Evolutionary conservation across 148 eudicot genomes (phyloP), one percentile per base, ranked within the genome.

Genomic region (Spergularia marina): DNA sequence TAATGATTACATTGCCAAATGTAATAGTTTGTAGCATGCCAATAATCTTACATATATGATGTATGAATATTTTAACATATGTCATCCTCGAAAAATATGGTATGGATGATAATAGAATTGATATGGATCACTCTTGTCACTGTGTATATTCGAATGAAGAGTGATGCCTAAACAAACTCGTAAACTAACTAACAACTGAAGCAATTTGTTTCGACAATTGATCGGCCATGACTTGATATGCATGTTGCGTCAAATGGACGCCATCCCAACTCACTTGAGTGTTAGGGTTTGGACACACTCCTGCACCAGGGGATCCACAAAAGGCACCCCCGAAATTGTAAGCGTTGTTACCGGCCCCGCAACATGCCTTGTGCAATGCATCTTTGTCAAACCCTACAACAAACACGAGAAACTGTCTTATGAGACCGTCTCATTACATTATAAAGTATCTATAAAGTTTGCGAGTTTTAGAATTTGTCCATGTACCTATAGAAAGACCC

Each of bases 261-360:
- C 90, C 90, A 36, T 87, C 88, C 90, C 90, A 87, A 34, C 76
- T 78, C 5, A 87, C 8, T 78, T 73, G 72, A 53, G 41, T 53
- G n/a, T 54, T 71, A 0, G 85, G 85, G 67, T 85, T 30, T 4
- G 60, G 9, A 52, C 90, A 87, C 0, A 49, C 57, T 0, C 25
- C 11, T 36, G 73, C 71, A 20, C 78, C 84, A 0, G 67, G 52
- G 2, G 70, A 21, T 65, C 88, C 87, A 40, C 79, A 80, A 16
- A 12, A 12, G 0, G 36, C n/a, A 5, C n/a, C 65, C 5, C 51
- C 71, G 12, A 4, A 80, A 54, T 80, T 80, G 64, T 83, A 87
- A 12, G 68, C 70, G 2, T 74, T 68, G 16, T 65, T 49, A 21
- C 81, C 79, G 7, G 13, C n/a, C 44, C 86, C 90, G 72, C 88